Percentiles rank a stretch among this genome's conserved stretches.
phyloP scores from a whole-genome alignment of 495 filamentous ascomycete species.

The Aspergillus saccharolyticus region DNA sequence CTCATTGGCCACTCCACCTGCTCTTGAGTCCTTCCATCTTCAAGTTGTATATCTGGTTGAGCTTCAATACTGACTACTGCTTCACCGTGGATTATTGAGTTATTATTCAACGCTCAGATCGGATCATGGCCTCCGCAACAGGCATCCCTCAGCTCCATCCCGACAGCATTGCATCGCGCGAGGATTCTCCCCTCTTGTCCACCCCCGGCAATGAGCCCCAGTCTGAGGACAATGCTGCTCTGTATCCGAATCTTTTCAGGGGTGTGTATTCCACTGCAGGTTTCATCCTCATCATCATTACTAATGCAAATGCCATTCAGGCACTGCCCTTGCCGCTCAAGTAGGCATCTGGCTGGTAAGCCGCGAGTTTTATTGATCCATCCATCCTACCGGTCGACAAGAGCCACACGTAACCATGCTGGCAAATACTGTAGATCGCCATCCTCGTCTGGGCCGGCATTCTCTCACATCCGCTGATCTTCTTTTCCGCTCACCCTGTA shows the following conservation, averaged over 20 bases:
- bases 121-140: constrained; percentile 54
- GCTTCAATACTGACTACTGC: too few relatives aligned
- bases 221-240: constrained; percentile 47
- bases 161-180: constrained; percentile 30
- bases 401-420: too few relatives aligned
- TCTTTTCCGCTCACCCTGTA: constrained; percentile 83
- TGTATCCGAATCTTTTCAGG: constrained; percentile 68
- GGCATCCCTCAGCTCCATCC: constrained; percentile 43
- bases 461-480: constrained; percentile 57
- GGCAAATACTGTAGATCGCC: constrained; percentile 54
- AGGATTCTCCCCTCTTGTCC: constrained; percentile 76
- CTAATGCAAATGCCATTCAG: constrained; percentile 31
- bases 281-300: too few relatives aligned
- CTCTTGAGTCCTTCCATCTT: too few relatives aligned
- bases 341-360: constrained; percentile 61
- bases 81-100: too few relatives aligned
- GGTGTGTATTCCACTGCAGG: constrained; percentile 48
- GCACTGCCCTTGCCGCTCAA: constrained; percentile 65
- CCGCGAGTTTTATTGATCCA: neutral
- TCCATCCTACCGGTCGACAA: constrained; percentile 8
- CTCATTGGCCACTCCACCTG: neutral
- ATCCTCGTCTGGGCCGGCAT: constrained; percentile 69
- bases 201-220: constrained; percentile 68
- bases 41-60: too few relatives aligned
- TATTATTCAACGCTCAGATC: too few relatives aligned